These are phyloP conservation scores for Neofusicoccum kwambonambiense DNA, from an alignment of 2,329 filamentous ascomycete species.

Conservation along the genomic window DNA sequence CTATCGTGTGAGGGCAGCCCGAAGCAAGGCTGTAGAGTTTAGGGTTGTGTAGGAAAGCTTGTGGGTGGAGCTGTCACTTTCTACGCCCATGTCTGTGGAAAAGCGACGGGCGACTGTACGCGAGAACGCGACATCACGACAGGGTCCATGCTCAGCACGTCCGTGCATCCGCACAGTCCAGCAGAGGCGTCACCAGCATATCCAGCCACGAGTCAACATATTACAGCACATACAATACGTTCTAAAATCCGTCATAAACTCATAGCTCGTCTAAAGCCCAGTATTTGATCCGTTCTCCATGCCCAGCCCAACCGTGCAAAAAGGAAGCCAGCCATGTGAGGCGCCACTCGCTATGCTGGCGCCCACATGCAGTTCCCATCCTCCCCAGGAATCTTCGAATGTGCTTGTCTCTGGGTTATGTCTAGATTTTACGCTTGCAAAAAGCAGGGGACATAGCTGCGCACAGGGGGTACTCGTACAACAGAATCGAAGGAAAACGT, in stretches of 20 bases:
- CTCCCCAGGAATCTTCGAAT: background rate
- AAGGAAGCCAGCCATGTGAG: background rate
- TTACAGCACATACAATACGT: too few species aligned
- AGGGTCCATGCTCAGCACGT: background rate
- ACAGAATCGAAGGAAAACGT: background rate
- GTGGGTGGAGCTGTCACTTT: background rate
- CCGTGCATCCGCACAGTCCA: too few species aligned
- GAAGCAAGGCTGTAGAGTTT: background rate
- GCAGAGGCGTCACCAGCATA: too few species aligned
- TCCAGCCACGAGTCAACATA: too few species aligned
- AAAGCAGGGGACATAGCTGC: background rate
- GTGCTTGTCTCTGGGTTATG: background rate
- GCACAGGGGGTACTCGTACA: slow-evolving; percentile 15
- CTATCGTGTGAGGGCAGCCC: background rate
- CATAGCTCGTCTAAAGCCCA: background rate
- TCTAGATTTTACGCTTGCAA: slow-evolving; percentile 2
- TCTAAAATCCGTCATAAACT: background rate
- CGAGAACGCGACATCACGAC: slow-evolving; percentile 8
- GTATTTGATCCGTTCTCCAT: background rate
- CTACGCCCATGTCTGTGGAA: background rate
- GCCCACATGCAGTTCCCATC: background rate
- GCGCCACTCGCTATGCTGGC: slow-evolving; percentile 1
- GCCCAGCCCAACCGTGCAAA: background rate
- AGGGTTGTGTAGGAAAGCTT: background rate
- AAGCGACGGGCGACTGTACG: background rate